Conservation (phyloP, 768 basidiomycete species). For the Podaxis sp. region DNA sequence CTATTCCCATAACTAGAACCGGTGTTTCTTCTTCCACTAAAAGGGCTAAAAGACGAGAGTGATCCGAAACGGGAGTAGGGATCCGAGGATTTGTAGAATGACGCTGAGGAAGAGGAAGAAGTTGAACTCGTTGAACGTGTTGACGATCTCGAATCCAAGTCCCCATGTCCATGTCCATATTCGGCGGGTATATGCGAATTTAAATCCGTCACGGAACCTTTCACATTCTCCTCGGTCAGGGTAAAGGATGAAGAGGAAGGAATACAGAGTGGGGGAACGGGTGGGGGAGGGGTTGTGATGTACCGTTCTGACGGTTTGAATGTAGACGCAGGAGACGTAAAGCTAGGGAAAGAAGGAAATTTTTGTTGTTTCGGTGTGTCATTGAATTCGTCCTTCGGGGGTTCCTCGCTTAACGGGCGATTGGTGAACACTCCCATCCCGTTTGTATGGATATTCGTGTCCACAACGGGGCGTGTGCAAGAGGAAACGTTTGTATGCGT, state of each 20-base stretch:
- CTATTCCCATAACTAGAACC: not conserved
- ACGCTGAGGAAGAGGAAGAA: not conserved
- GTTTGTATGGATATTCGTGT: not conserved
- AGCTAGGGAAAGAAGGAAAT: not conserved
- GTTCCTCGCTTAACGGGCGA: not conserved
- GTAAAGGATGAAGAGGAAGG: not conserved
- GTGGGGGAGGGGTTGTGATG: slow-evolving; percentile 4
- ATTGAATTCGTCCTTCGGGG: not conserved
- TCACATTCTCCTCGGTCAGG: not conserved
- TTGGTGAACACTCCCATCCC: not conserved
- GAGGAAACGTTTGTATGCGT: not conserved
- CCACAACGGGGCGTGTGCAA: not conserved
- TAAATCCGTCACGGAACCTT: not conserved
- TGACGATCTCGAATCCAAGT: not conserved
- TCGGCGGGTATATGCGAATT: not conserved
- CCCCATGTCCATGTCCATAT: not conserved
- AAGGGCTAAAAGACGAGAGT: not conserved
- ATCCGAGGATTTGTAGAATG: not conserved
- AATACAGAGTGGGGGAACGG: not conserved
- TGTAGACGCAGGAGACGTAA: not conserved
- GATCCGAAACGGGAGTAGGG: not conserved
- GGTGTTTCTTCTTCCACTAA: not conserved
- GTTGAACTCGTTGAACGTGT: not conserved
- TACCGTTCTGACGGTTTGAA: not conserved
- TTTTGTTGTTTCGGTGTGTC: not conserved